Evolutionary conservation across 2,329 filamentous ascomycete genomes (phyloP), one percentile per base, ranked within the genome.

Genomic region (Alternaria novae-zelandiae): DNA sequence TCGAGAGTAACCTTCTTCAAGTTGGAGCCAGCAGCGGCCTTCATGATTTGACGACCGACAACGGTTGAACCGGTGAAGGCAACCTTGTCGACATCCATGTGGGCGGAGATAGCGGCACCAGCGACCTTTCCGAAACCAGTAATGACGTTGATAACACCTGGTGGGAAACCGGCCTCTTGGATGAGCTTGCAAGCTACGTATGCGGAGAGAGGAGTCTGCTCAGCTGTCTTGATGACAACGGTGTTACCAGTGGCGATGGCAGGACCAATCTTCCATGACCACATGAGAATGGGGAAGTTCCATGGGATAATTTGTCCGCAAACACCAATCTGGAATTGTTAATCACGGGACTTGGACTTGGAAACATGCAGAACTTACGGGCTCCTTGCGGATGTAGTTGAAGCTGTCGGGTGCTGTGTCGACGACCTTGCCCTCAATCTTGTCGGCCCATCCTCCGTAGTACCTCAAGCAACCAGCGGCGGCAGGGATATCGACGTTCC

Each of bases 371-470:
- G 6, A 21, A 78, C 82, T 76, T 67, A 89, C 84, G 10, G 93
- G 92, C 86, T 97, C 92, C 70, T 89, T 88, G 75, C 87, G 85
- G 68, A 92, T 94, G 84, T 96, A 96, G 84, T 92, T 90, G 84
- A 96, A 93, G 81, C 90, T 93, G 70, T 92, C 90, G 62, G 88
- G 87, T 74, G 87, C 84, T 71, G 93, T 91, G 74, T 96, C 92
- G 69, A 96, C 89, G 60, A 93, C 93, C 86, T 94, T 93, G 81
- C 94, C 93, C 81, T 90, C 86, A 70, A 96, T 90, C 89, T 97
- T 97, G 86, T 97, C 94, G 74, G 93, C 92, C 90, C 91, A 97
- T 66, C 94, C 94, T 76, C 87, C 93, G 75, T 94, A 96, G 84
- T 95, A 97, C 81, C 94, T 89, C 75, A 97, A 82, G 83, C 87